A percentile compares a stretch with the other conserved stretches of the same genome.
Conservation (phyloP, 495 filamentous ascomycete genomes). For the Hyaloscypha variabilis region DNA sequence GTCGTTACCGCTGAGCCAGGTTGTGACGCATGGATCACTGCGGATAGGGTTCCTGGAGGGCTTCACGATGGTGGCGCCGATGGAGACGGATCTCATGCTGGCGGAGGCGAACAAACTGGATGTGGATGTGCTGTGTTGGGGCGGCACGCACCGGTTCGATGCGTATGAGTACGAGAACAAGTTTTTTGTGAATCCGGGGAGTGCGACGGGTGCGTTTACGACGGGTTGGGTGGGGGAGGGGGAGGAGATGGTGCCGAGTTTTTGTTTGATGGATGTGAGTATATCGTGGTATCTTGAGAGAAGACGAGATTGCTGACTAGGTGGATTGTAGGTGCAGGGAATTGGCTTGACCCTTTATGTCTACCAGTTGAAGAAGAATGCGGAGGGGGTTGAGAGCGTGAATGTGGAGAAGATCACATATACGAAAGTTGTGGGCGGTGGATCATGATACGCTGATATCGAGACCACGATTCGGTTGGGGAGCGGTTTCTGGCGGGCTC, state of each 20-base stretch:
- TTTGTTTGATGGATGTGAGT: conserved; percentile 99
- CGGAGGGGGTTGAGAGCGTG: conserved; percentile 86
- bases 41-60: conserved; percentile 97
- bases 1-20: conserved; percentile 86
- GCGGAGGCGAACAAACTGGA: conserved; percentile 96
- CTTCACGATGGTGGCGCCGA: conserved; percentile 89
- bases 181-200: conserved; percentile 99
- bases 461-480: not conserved
- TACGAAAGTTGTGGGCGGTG: conserved; percentile 69
- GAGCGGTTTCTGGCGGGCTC: not conserved
- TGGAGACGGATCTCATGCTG: conserved; percentile 86
- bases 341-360: conserved; percentile 97
- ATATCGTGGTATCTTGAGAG: not conserved
- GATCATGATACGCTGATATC: conserved; percentile 22
- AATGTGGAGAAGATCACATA: conserved; percentile 98
- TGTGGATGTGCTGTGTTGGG: conserved; percentile 96
- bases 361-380: conserved; percentile 91
- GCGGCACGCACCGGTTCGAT: conserved; percentile 96
- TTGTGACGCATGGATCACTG: conserved; percentile 90
- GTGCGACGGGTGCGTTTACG: conserved; percentile 82
- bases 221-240: conserved; percentile 51
- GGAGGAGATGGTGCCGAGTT: conserved; percentile 90
- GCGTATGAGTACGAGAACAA: conserved; percentile 98
- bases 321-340: conserved; percentile 79
- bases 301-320: conserved; percentile 7